These are phyloP conservation scores for Colletotrichum salicis DNA, from an alignment of 2,329 filamentous ascomycete species.

Conservation along the genomic window DNA sequence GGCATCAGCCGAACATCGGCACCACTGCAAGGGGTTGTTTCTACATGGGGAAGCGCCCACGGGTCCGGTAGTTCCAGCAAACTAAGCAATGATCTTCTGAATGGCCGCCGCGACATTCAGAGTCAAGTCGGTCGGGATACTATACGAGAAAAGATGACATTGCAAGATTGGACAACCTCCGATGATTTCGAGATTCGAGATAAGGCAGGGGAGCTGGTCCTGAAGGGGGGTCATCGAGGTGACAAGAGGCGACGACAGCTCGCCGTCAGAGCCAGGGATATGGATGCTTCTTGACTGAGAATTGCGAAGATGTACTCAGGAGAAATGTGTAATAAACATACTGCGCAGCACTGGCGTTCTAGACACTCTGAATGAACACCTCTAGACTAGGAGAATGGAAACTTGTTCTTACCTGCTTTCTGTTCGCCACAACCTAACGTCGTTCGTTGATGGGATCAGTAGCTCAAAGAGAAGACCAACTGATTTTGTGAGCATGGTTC, in stretches of 20 bases:
- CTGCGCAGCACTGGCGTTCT: too few species aligned
- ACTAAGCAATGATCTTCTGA: constrained; percentile 23
- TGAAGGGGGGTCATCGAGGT: neutral
- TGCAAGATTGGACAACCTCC: neutral
- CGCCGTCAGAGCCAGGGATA: too few species aligned
- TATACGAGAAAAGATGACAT: neutral
- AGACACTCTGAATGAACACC: too few species aligned
- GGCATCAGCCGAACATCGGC: neutral
- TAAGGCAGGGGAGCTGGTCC: neutral
- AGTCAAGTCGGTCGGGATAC: constrained; percentile 17
- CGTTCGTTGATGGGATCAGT: too few species aligned
- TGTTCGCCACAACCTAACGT: too few species aligned
- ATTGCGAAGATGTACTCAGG: too few species aligned
- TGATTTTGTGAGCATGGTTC: too few species aligned
- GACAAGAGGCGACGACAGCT: neutral
- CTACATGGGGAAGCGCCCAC: neutral
- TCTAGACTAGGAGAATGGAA: too few species aligned
- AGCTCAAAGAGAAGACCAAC: too few species aligned
- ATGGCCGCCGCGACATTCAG: constrained; percentile 12
- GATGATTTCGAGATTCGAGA: constrained; percentile 17
- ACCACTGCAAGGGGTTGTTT: neutral
- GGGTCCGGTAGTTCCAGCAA: neutral
- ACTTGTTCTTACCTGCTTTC: too few species aligned
- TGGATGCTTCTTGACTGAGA: too few species aligned
- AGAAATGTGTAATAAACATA: too few species aligned